These are phyloP conservation scores for Turritis glabra DNA, from an alignment of 345 rosid species.

Conservation along the genomic window DNA sequence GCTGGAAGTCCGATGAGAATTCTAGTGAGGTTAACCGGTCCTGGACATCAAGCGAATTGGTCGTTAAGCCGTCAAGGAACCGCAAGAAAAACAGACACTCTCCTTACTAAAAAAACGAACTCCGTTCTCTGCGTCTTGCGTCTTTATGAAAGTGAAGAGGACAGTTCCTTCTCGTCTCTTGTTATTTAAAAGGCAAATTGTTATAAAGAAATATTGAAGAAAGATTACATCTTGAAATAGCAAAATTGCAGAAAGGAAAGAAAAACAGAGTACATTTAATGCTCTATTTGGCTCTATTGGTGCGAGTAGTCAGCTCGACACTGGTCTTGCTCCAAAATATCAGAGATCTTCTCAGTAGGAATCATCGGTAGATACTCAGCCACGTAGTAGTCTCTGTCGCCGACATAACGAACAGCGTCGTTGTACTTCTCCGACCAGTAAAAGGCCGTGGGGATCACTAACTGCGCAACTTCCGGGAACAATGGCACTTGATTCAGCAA, in stretches of 20 bases:
- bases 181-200: neutral
- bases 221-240: neutral
- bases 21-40: constrained; percentile 50
- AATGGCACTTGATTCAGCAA: constrained; percentile 55
- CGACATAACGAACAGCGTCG: constrained; percentile 39
- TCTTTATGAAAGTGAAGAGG: constrained; percentile 5
- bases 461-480: constrained; percentile 56
- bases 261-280: neutral
- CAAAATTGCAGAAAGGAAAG: neutral
- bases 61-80: constrained; percentile 41
- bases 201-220: neutral
- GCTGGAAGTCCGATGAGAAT: constrained; percentile 75
- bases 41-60: constrained; percentile 74
- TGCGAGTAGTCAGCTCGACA: constrained; percentile 10
- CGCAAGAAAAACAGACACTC: constrained; percentile 56
- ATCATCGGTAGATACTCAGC: constrained; percentile 58
- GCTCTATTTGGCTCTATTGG: neutral
- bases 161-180: neutral
- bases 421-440: constrained; percentile 78
- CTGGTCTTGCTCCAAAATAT: constrained; percentile 44
- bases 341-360: constrained; percentile 59
- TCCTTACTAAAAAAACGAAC: constrained; percentile 49
- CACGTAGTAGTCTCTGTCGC: constrained; percentile 49
- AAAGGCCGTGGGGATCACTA: constrained; percentile 58
- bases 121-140: neutral